Conservation (phyloP, 179 eudicot species). For the Heliamphora pulchella region DNA sequence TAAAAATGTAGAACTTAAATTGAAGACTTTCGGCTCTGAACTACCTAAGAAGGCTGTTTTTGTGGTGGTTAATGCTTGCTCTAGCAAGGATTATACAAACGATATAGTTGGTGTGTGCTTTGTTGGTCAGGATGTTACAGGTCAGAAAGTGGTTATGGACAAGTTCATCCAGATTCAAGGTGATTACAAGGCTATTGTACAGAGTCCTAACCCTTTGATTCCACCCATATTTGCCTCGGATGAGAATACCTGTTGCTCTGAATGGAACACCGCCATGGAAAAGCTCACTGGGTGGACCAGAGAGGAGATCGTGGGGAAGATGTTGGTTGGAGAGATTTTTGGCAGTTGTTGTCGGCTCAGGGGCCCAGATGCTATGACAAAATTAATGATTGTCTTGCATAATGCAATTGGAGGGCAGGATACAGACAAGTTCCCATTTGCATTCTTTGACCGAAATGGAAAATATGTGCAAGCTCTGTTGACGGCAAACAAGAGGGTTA, state of each 20-base stretch:
- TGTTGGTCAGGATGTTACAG: slow-evolving; percentile 90
- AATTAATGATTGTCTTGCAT: slow-evolving; percentile 83
- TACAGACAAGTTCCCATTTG: slow-evolving; percentile 63
- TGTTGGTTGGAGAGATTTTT: slow-evolving; percentile 85
- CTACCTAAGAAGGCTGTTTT: slow-evolving; percentile 53
- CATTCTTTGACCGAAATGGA: slow-evolving; percentile 65
- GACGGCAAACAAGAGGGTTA: slow-evolving; percentile 80
- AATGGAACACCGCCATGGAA: slow-evolving; percentile 96
- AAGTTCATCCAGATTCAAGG: slow-evolving; percentile 84
- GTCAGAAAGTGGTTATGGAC: slow-evolving; percentile 81
- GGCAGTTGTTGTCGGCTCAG: slow-evolving; percentile 75
- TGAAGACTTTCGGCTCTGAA: slow-evolving; percentile 59
- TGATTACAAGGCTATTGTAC: slow-evolving; percentile 88
- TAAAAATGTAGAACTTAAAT: slow-evolving; percentile 70
- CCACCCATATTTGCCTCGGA: slow-evolving; percentile 95
- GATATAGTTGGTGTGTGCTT: slow-evolving; percentile 88
- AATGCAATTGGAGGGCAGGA: slow-evolving; percentile 86
- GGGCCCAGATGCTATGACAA: slow-evolving; percentile 81
- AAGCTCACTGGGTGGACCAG: slow-evolving; percentile 84
- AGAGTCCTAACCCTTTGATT: slow-evolving; percentile 82
- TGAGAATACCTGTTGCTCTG: slow-evolving; percentile 83
- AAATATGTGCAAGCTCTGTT: slow-evolving; percentile 75
- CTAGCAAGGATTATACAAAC: slow-evolving; percentile 67
- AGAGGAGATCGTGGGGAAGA: slow-evolving; percentile 62
- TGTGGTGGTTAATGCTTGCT: slow-evolving; percentile 90